Conservation (phyloP, 345 rosid species). For the Arabis hirsuta region DNA sequence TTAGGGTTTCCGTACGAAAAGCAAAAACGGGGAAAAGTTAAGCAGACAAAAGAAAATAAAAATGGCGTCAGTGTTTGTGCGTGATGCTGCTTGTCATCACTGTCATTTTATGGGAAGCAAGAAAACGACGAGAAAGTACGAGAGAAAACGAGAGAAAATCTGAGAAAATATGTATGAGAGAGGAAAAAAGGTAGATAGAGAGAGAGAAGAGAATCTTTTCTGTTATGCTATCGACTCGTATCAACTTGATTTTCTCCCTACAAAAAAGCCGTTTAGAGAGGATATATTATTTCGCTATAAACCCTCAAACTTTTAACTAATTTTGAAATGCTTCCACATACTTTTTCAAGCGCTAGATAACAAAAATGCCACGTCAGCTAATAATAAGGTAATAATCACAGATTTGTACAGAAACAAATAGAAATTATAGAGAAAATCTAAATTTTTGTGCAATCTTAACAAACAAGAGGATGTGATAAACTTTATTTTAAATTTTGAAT, state of each 20-base stretch:
- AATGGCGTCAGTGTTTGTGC: conserved; percentile 18
- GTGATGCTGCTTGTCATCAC: neutral
- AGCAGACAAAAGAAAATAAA: conserved; percentile 11
- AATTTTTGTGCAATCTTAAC: neutral
- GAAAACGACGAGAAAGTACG: conserved; percentile 26
- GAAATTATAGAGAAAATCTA: too few relatives aligned
- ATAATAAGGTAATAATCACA: too few relatives aligned
- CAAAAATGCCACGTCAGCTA: too few relatives aligned
- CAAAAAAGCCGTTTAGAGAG: too few relatives aligned
- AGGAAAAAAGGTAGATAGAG: neutral
- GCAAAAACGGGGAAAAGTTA: neutral
- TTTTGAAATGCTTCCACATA: neutral
- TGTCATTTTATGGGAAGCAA: conserved; percentile 1
- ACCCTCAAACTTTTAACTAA: neutral
- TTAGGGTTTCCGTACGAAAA: conserved; percentile 17
- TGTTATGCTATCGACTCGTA: neutral
- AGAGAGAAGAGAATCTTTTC: conserved; percentile 18
- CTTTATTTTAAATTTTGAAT: conserved; percentile 3
- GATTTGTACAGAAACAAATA: too few relatives aligned
- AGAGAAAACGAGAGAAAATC: conserved; percentile 8
- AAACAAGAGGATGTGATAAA: neutral
- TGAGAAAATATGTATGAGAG: neutral
- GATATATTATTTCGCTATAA: neutral
- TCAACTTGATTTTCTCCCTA: neutral
- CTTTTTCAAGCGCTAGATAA: neutral